Evolutionary conservation across 2,329 filamentous ascomycete genomes (phyloP).

Genomic region (Proliferodiscus dingleyae): DNA sequence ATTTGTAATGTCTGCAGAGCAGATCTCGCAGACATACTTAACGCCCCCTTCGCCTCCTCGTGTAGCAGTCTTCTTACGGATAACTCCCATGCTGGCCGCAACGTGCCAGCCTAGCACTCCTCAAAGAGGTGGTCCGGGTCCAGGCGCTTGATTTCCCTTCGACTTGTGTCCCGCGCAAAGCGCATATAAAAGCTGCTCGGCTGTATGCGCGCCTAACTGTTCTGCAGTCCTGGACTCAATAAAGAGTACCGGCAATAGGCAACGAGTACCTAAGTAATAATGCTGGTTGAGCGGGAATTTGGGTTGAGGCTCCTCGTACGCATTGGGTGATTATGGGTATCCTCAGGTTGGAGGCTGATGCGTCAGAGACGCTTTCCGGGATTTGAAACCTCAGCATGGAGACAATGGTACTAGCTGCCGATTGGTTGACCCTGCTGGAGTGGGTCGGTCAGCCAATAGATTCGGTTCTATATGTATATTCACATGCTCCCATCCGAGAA

Average conservation of each 20-base stretch:
- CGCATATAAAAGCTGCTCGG: neutral
- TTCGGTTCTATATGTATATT: too few species aligned
- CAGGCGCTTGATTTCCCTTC: neutral
- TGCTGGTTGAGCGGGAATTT: too few species aligned
- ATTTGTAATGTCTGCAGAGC: conserved; percentile 92
- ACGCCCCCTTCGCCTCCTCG: conserved; percentile 81
- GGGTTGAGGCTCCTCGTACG: too few species aligned
- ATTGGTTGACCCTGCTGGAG: too few species aligned
- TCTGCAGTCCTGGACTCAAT: too few species aligned
- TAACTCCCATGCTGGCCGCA: conserved; percentile 84
- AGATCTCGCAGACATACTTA: conserved; percentile 97
- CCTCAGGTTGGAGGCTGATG: neutral
- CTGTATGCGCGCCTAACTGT: neutral
- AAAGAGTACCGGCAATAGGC: too few species aligned
- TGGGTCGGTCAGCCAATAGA: too few species aligned
- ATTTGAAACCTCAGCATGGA: neutral
- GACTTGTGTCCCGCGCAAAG: neutral
- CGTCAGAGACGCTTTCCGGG: neutral
- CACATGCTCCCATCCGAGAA: too few species aligned
- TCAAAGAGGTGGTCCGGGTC: neutral
- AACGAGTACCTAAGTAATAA: too few species aligned
- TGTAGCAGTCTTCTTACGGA: conserved; percentile 89
- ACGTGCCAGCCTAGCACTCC: too few species aligned
- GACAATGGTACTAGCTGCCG: too few species aligned
- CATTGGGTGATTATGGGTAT: too few species aligned